These are phyloP conservation scores for Scedosporium boydii DNA, from an alignment of 2,329 filamentous ascomycete genomes.

Conservation along the genomic window DNA sequence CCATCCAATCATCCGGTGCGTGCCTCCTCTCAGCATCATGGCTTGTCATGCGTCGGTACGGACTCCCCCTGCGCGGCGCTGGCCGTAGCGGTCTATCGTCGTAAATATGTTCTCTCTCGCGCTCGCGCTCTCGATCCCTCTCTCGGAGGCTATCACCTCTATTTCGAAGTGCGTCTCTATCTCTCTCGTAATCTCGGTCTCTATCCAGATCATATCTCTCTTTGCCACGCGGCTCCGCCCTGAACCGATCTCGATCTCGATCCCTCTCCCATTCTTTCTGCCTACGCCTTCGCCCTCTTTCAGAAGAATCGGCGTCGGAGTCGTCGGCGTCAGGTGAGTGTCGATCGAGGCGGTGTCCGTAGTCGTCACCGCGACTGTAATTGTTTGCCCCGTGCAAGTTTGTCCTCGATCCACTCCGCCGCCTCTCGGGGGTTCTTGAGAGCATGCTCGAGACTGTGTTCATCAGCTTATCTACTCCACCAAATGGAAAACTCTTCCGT, in stretches of 20 bases:
- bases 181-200: slow-evolving; percentile 5
- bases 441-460: slow-evolving; percentile 36
- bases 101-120: slow-evolving; percentile 18
- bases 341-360: slow-evolving; percentile 1
- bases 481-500: slow-evolving; percentile 6
- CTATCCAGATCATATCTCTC: slow-evolving; percentile 5
- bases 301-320: background rate
- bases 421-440: slow-evolving; percentile 25
- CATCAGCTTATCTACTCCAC: slow-evolving; percentile 25
- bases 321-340: background rate
- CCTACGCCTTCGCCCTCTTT: background rate
- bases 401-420: slow-evolving; percentile 4
- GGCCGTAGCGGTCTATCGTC: slow-evolving; percentile 2
- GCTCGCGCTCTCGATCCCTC: slow-evolving; percentile 21
- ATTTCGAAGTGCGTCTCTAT: background rate
- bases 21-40: background rate
- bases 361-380: background rate
- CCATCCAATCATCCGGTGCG: slow-evolving; percentile 4
- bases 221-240: background rate
- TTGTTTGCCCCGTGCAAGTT: background rate
- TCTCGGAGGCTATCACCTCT: slow-evolving; percentile 14
- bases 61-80: background rate
- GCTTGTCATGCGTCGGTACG: background rate
- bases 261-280: slow-evolving; percentile 6
- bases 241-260: background rate